These are phyloP conservation scores for Astragalus glycyphyllos DNA, from an alignment of 306 rosid genomes.

Conservation along the genomic window DNA sequence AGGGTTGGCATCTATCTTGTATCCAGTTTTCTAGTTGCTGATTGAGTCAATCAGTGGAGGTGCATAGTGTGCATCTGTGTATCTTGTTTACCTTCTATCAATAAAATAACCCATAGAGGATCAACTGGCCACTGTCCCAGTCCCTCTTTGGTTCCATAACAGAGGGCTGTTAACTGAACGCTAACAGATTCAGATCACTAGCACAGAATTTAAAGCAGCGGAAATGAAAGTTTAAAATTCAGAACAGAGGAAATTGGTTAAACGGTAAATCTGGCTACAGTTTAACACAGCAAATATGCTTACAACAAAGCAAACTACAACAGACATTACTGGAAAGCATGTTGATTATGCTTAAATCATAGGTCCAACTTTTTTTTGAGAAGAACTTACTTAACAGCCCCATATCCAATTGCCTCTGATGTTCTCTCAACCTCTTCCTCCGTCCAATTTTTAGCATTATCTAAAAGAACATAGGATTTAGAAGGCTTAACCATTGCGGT, in stretches of 20 bases:
- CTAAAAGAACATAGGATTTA: neutral
- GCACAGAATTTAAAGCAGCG: constrained; percentile 4
- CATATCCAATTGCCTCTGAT: constrained; percentile 78
- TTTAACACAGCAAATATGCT: neutral
- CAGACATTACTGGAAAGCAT: neutral
- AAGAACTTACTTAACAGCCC: constrained; percentile 46
- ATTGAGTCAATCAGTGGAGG: too few relatives aligned
- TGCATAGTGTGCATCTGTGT: too few relatives aligned
- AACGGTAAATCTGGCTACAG: neutral
- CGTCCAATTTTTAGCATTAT: constrained; percentile 48
- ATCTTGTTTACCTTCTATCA: too few relatives aligned
- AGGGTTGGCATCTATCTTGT: too few relatives aligned
- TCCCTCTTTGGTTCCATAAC: too few relatives aligned
- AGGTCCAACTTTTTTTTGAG: neutral
- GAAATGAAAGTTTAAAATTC: neutral
- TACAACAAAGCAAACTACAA: constrained; percentile 4
- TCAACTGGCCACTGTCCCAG: too few relatives aligned
- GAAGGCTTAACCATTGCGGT: constrained; percentile 11
- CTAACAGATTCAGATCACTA: constrained; percentile 10
- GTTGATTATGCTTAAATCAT: constrained; percentile 1
- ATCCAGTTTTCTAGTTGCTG: too few relatives aligned
- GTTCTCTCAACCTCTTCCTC: constrained; percentile 76
- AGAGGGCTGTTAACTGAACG: too few relatives aligned
- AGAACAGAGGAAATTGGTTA: neutral
- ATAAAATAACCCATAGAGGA: too few relatives aligned